phyloP scores from a whole-genome alignment of 1,139 yeast genomes.

The Saccharomyces hybrid region DNA sequence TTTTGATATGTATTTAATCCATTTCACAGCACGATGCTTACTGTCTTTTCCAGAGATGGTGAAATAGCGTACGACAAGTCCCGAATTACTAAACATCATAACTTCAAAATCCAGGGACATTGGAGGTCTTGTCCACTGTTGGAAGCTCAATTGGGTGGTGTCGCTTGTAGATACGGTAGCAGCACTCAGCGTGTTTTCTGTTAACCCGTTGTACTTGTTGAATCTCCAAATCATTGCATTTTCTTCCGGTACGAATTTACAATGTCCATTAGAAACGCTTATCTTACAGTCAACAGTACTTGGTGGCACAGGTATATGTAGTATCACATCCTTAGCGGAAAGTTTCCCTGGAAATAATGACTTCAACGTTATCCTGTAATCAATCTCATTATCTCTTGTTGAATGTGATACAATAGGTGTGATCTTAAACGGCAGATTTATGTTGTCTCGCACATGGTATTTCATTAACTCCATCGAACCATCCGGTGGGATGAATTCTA shows the following conservation, averaged over 20 bases:
- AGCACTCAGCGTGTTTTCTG: slow-evolving; percentile 42
- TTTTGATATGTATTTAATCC: slow-evolving; percentile 73
- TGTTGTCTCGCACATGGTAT: slow-evolving; percentile 54
- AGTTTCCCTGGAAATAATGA: slow-evolving; percentile 57
- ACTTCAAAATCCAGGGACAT: slow-evolving; percentile 62
- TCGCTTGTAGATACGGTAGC: slow-evolving; percentile 23
- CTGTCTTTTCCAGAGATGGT: slow-evolving; percentile 54
- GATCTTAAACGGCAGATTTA: slow-evolving; percentile 65
- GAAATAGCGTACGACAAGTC: slow-evolving; percentile 65
- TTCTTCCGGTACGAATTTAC: slow-evolving; percentile 61
- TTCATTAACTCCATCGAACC: slow-evolving; percentile 86
- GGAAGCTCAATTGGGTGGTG: slow-evolving; percentile 16
- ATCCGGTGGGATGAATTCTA: slow-evolving; percentile 82
- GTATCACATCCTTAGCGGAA: slow-evolving; percentile 56
- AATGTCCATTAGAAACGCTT: slow-evolving; percentile 54
- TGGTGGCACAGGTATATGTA: slow-evolving; percentile 65
- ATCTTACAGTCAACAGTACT: slow-evolving; percentile 48
- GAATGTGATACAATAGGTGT: slow-evolving; percentile 45
- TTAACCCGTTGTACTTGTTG: slow-evolving; percentile 58
- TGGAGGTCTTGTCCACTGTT: slow-evolving; percentile 68
- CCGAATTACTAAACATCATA: slow-evolving; percentile 74
- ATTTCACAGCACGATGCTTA: slow-evolving; percentile 68
- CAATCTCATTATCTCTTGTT: slow-evolving; percentile 44
- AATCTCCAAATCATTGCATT: slow-evolving; percentile 64
- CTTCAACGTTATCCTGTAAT: slow-evolving; percentile 52